Conservation (phyloP, 2,329 filamentous ascomycete genomes). For the Exophiala oligosperma region DNA sequence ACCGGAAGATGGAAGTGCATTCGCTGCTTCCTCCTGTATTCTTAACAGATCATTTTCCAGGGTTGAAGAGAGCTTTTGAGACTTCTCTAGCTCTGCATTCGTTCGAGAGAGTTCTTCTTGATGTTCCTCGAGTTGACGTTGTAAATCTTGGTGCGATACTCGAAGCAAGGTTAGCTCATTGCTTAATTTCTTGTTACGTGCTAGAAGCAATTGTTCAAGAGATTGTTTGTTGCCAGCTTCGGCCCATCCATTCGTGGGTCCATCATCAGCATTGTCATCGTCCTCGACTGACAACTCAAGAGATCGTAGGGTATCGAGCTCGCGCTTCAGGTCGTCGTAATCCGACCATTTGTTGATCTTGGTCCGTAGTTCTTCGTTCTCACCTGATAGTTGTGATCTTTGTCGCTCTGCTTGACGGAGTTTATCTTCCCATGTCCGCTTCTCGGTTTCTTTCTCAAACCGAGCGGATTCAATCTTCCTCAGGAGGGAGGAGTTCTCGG, state of each 20-base stretch:
- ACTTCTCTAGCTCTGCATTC: conserved; percentile 82
- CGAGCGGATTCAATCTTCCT: conserved; percentile 81
- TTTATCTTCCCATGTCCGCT: conserved; percentile 72
- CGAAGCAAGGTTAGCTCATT: conserved; percentile 91
- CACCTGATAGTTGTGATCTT: conserved; percentile 69
- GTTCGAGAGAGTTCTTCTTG: conserved; percentile 81
- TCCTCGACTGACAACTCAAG: conserved; percentile 95
- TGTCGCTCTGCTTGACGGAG: conserved; percentile 79
- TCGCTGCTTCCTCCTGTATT: conserved; percentile 80
- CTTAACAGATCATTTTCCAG: conserved; percentile 88
- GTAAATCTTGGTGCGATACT: conserved; percentile 90
- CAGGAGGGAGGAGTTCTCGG: conserved; percentile 89
- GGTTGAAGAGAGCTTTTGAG: conserved; percentile 80
- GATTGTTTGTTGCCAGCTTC: conserved; percentile 70
- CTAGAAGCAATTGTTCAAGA: conserved; percentile 84
- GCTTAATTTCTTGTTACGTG: conserved; percentile 92
- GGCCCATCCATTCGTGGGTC: conserved; percentile 48
- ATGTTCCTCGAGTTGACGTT: conserved; percentile 73
- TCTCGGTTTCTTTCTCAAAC: conserved; percentile 80
- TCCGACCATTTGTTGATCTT: conserved; percentile 90
- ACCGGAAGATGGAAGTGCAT: conserved; percentile 77
- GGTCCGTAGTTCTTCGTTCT: conserved; percentile 74
- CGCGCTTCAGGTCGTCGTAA: conserved; percentile 94
- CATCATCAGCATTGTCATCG: conserved; percentile 59
- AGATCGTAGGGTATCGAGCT: conserved; percentile 86